Evolutionary conservation across 2,329 filamentous ascomycete genomes (phyloP).

Genomic region (Alternaria triticimaculans): DNA sequence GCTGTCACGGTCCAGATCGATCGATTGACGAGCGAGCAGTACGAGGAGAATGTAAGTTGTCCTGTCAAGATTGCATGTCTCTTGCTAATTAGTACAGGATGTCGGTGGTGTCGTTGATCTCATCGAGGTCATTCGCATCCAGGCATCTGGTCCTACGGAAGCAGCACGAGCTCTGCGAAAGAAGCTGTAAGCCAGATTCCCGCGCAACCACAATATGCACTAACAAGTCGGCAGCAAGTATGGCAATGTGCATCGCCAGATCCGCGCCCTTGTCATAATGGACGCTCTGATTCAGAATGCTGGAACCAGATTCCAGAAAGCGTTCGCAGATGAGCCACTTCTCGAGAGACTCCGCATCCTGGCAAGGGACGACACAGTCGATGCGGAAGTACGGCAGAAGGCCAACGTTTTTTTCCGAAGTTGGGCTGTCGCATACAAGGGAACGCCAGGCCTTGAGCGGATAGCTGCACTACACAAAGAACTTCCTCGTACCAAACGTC

Average conservation of each 20-base stretch:
- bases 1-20: slow-evolving; percentile 94
- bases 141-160: slow-evolving; percentile 84
- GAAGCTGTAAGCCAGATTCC: slow-evolving; percentile 71
- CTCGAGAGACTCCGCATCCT: slow-evolving; percentile 90
- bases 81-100: slow-evolving; percentile 50
- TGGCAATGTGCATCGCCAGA: slow-evolving; percentile 89
- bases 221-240: slow-evolving; percentile 72
- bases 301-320: slow-evolving; percentile 82
- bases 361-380: slow-evolving; percentile 82
- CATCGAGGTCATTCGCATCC: slow-evolving; percentile 90
- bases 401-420: slow-evolving; percentile 84
- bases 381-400: slow-evolving; percentile 85
- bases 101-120: slow-evolving; percentile 90
- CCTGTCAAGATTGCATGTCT: background rate
- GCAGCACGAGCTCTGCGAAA: slow-evolving; percentile 92
- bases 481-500: slow-evolving; percentile 66
- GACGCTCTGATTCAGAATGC: slow-evolving; percentile 96
- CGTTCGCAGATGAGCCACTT: slow-evolving; percentile 88
- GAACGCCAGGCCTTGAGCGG: slow-evolving; percentile 77
- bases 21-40: slow-evolving; percentile 85
- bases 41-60: slow-evolving; percentile 72
- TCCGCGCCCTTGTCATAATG: slow-evolving; percentile 85
- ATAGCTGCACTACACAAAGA: slow-evolving; percentile 81
- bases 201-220: background rate
- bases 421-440: slow-evolving; percentile 85